Base-by-base conservation (phyloP, 2,329 filamentous ascomycete genomes). In the Trichoderma sp. region DNA sequence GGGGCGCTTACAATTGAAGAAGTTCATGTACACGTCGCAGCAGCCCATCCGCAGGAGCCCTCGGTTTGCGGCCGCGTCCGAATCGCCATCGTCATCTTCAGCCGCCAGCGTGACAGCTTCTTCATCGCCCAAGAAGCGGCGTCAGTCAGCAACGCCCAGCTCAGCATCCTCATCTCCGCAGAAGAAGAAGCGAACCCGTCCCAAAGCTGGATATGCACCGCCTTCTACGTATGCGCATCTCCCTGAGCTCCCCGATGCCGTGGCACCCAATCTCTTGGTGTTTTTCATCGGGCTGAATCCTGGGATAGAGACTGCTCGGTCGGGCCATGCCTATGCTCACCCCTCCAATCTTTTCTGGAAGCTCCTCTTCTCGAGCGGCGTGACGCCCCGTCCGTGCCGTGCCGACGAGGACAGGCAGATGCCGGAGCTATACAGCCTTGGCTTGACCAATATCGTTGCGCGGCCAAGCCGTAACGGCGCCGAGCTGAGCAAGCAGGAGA, bases 401-500 rank as follows among this genome's bases (percentile, higher is more conserved):
- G 83, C 91, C 2, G 81, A 86, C 11, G 90, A 94, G 76, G 91
- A 94, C 81, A 81, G 86, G 6, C 83, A 87, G 26, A 84, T 98
- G 66, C 94, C 94, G 0, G 84, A 83, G 47, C 85, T 92, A 7
- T 97, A 93, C 82, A 84, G 83, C 28, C 88, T 97, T 70, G 95
- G 95, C 1, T 91, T 94, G 76, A 98, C 95, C 36, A 98, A 98
- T 80, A 96, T 98, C 73, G 94, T 97, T 4, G 85, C 88, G 2
- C 88, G 95, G 1, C 92, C 94, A 1, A 93, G 89, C 62, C 90
- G 91, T 73, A 92, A 93, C 79, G 94, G 93, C 4, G 90, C 90
- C 50, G 93, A 97, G 85, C 86, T 98, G 67, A 91, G 88, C 75
- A 90, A 88, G 73, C 84, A 85, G 9, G 95, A 97, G 83, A 93